Conservation (phyloP, 768 basidiomycete species). For the Tricholoma furcatifolium region DNA sequence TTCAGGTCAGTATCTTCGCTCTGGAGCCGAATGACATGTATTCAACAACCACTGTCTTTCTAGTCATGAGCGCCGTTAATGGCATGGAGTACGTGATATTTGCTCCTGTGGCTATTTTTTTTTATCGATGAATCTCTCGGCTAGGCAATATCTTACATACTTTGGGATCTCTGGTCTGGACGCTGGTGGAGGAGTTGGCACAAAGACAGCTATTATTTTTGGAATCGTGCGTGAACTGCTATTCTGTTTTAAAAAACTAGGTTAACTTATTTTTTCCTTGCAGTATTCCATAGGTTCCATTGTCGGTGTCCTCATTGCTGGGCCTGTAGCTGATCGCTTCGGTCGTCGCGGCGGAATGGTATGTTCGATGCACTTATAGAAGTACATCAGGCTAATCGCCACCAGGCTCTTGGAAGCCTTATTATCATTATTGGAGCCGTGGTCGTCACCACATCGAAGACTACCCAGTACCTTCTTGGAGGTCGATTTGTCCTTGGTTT, state of each 20-base stretch:
- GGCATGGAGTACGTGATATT: slow-evolving; percentile 40
- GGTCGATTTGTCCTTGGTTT: slow-evolving; percentile 55
- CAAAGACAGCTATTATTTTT: slow-evolving; percentile 42
- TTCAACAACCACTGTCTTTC: neutral
- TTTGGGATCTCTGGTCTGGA: slow-evolving; percentile 38
- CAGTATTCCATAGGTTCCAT: slow-evolving; percentile 45
- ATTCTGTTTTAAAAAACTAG: neutral
- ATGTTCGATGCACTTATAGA: slow-evolving; percentile 4
- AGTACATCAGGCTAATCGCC: neutral
- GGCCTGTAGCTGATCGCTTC: slow-evolving; percentile 39
- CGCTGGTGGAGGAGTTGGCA: slow-evolving; percentile 43
- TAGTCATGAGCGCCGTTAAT: slow-evolving; percentile 48
- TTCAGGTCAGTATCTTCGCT: slow-evolving; percentile 29
- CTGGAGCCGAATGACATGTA: neutral
- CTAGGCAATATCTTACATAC: slow-evolving; percentile 39
- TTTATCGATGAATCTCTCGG: slow-evolving; percentile 1
- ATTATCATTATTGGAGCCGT: slow-evolving; percentile 42
- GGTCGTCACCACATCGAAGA: slow-evolving; percentile 43
- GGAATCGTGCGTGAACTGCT: slow-evolving; percentile 34
- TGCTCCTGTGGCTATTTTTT: neutral
- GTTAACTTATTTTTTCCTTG: neutral
- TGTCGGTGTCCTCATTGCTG: slow-evolving; percentile 37
- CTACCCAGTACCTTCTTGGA: slow-evolving; percentile 45
- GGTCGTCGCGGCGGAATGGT: slow-evolving; percentile 47
- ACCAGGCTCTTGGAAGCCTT: slow-evolving; percentile 36